phyloP scores from a whole-genome alignment of 768 basidiomycete species.

The Kwoniella sp. region DNA sequence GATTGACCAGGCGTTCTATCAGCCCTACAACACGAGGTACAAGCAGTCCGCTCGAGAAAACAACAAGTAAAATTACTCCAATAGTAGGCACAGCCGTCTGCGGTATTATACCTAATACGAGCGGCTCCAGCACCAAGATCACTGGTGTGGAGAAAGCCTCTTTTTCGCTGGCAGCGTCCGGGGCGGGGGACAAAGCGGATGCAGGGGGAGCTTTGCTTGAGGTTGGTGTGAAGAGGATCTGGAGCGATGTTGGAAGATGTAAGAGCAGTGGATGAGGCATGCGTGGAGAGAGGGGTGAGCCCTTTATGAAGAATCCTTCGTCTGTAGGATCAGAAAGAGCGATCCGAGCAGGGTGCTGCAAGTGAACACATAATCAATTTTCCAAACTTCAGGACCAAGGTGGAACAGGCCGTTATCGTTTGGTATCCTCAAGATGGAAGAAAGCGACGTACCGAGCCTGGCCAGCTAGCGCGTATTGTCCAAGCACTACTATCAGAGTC shows the following conservation, averaged over 20 bases:
- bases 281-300: conserved; percentile 1
- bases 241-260: conserved; percentile 1
- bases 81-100: conserved; percentile 34
- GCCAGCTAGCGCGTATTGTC: conserved; percentile 43
- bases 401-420: too few species aligned
- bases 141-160: conserved; percentile 4
- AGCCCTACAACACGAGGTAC: conserved; percentile 26
- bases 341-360: conserved; percentile 9
- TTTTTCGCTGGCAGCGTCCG: neutral
- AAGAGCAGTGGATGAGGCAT: conserved; percentile 3
- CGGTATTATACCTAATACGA: conserved; percentile 35
- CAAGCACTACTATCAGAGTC: conserved; percentile 17
- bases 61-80: conserved; percentile 19
- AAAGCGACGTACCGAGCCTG: conserved; percentile 43
- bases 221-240: conserved; percentile 29
- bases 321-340: neutral
- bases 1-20: conserved; percentile 11
- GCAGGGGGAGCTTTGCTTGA: neutral
- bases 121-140: conserved; percentile 6
- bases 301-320: neutral
- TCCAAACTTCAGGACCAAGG: too few species aligned
- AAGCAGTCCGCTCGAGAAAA: conserved; percentile 7
- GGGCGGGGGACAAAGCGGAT: too few species aligned
- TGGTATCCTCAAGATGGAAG: too few species aligned
- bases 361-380: too few species aligned